Evolutionary conservation across 2,329 filamentous ascomycete genomes (phyloP), one percentile per base, ranked within the genome.

Genomic region (Cordyceps tenuipes): DNA sequence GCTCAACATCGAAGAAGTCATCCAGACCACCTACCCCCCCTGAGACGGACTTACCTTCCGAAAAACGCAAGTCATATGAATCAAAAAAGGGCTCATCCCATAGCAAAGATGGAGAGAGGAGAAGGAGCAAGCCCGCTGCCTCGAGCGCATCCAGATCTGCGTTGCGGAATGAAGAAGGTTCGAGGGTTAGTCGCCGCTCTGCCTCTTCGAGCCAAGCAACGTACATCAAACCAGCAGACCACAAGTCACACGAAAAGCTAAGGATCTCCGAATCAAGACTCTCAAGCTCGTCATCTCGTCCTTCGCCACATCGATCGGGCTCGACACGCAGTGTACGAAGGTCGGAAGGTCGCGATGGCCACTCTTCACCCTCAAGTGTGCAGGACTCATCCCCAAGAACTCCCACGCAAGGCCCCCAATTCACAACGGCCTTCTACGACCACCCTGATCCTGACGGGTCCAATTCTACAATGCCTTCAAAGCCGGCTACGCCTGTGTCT

Each of bases 371-470:
- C 21, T 77, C 82, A 36, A 78, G 73, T 56, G 72, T 73, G 43
- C 77, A 80, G 61, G 76, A 79, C 66, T 86, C 82, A 0, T 87
- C 84, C 15, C 84, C 84, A 2, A 81, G 77, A 68, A 87, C 84
- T 10, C 84, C 84, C 4, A 85, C 80, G 0, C 80, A 82, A 60
- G 74, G 77, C 2, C 76, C 79, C 10, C 75, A 77, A 34, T 83
- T 84, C 56, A 77, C 79, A 5, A 73, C 77, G 1, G 71, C 74
- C 15, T 67, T 75, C 19, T 77, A 78, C 62, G 67, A 73, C 59
- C 78, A 77, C 62, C 68, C 70, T 17, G 70, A 72, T 47, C 68
- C 72, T n/a, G 72, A 75, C 41, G 75, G 77, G 52, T 57, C 64
- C 10, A 68, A 68, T 17, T 67, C 70, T 7, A 44, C 43, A 41